Percentiles rank a stretch among this genome's conserved stretches.
These are phyloP conservation scores for Truncatella angustata DNA, from an alignment of 2,329 filamentous ascomycete genomes.

Conservation along the genomic window DNA sequence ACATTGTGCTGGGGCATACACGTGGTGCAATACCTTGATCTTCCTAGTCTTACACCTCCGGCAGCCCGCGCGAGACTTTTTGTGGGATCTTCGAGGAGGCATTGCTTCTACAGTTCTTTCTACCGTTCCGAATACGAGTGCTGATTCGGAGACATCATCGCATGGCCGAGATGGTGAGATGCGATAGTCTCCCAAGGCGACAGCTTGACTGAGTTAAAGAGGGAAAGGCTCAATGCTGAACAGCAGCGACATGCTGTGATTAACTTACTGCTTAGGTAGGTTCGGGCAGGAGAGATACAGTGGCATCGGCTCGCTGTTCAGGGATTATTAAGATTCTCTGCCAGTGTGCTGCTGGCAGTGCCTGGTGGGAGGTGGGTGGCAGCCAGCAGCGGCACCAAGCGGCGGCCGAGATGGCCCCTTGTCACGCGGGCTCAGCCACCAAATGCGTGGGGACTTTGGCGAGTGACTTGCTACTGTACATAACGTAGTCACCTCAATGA, in stretches of 20 bases:
- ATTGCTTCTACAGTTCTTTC: conserved; percentile 34
- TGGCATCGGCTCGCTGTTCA: too few species aligned
- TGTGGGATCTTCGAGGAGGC: conserved; percentile 66
- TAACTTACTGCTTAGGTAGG: too few species aligned
- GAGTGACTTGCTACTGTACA: too few species aligned
- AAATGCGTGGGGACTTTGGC: too few species aligned
- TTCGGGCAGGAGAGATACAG: too few species aligned
- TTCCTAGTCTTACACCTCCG: conserved; percentile 65
- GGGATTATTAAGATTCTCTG: too few species aligned
- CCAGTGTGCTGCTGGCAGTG: too few species aligned
- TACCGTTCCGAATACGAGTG: background rate
- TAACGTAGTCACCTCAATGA: background rate
- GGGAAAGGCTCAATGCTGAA: background rate
- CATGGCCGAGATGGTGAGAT: background rate
- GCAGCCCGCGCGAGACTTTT: conserved; percentile 68
- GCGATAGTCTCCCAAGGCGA: background rate
- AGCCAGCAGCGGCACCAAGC: too few species aligned
- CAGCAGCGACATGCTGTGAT: too few species aligned
- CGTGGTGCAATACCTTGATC: conserved; percentile 56
- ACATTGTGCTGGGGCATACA: background rate
- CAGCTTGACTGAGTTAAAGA: background rate
- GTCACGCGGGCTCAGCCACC: too few species aligned
- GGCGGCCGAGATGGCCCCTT: too few species aligned
- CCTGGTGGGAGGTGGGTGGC: too few species aligned
- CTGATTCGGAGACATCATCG: conserved; percentile 5